phyloP scores from a whole-genome alignment of 257 asterid genomes.

The Penstemon newberryi region DNA sequence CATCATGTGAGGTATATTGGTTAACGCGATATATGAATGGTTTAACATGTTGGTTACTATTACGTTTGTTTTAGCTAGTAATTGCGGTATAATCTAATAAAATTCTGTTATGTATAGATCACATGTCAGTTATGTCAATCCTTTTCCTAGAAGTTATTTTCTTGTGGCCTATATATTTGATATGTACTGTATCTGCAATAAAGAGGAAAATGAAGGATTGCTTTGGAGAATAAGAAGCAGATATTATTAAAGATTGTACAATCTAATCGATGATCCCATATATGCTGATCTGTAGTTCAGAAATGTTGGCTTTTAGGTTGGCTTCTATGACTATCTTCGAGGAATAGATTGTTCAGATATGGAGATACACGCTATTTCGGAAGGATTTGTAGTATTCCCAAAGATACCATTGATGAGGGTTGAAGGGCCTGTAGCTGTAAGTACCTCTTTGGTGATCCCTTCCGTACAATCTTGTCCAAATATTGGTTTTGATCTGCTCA shows the following conservation, averaged over 20 bases:
- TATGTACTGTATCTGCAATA: not conserved
- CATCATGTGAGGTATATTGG: conserved; percentile 77
- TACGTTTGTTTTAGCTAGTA: not conserved
- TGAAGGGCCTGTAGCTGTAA: conserved; percentile 96
- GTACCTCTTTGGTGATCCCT: conserved; percentile 36
- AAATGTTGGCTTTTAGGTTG: conserved; percentile 50
- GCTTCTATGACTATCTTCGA: conserved; percentile 82
- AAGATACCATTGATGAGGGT: conserved; percentile 94
- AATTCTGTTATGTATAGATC: conserved; percentile 10
- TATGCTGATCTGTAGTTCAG: conserved; percentile 29
- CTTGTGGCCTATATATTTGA: not conserved
- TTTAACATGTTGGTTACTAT: not conserved
- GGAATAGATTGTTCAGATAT: conserved; percentile 80
- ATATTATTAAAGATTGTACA: too few relatives aligned
- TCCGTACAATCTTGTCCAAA: conserved; percentile 9
- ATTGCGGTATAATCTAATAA: not conserved
- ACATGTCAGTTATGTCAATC: not conserved
- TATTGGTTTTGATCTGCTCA: conserved; percentile 10
- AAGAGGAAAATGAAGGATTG: too few relatives aligned
- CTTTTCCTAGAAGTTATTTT: not conserved
- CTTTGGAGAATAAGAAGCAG: too few relatives aligned
- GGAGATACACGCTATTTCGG: conserved; percentile 90
- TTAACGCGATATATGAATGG: conserved; percentile 5
- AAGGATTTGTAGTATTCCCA: conserved; percentile 92
- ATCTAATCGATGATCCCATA: not conserved